phyloP scores from a whole-genome alignment of 129 eudicot species.

The Helichrysum umbraculigerum region DNA sequence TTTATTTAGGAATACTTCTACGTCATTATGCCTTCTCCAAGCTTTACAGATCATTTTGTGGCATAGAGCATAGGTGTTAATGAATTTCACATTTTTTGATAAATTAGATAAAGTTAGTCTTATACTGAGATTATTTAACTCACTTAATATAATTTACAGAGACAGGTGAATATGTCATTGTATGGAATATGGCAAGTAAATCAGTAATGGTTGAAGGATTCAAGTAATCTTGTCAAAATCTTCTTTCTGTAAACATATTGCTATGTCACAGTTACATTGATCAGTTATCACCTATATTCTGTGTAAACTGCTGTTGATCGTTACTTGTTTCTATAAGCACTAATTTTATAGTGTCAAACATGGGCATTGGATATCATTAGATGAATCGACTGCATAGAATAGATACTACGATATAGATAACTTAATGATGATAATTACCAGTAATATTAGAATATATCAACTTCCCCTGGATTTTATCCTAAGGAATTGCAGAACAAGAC shows the following conservation, averaged over 20 bases:
- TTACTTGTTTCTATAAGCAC: constrained; percentile 11
- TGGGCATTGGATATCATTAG: background rate
- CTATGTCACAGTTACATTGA: background rate
- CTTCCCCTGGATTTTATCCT: background rate
- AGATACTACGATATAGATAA: too few relatives aligned
- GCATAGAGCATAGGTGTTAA: background rate
- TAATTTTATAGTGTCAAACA: constrained; percentile 1
- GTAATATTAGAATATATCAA: background rate
- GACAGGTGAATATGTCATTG: background rate
- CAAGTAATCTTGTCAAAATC: background rate
- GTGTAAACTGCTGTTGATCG: background rate
- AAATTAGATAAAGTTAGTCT: background rate
- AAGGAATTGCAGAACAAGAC: background rate
- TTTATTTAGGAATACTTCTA: background rate
- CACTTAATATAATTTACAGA: background rate
- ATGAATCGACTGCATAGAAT: background rate
- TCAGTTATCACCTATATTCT: background rate
- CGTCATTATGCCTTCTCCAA: background rate
- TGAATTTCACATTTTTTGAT: background rate
- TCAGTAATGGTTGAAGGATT: background rate
- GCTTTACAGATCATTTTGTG: background rate
- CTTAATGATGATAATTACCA: background rate
- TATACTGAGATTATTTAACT: background rate
- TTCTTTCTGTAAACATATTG: background rate
- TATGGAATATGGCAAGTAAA: background rate